A percentile compares a stretch with the other conserved stretches of the same genome.
These are phyloP conservation scores for Ampelocalamus luodianensis DNA, from an alignment of 176 grass and related monocot genomes.

Conservation along the genomic window DNA sequence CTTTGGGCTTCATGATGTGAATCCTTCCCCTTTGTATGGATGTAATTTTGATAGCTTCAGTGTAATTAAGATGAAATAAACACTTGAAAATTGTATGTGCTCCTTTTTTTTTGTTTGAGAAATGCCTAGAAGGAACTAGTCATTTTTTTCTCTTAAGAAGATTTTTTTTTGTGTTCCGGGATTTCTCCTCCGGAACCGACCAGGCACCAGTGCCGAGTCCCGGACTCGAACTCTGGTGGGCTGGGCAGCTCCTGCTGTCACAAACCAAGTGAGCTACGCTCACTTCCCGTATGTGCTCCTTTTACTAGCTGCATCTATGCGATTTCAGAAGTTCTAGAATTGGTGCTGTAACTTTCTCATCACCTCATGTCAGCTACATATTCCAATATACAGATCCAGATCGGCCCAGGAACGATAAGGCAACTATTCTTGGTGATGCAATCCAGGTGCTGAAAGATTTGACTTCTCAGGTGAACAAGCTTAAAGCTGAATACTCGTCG, in stretches of 20 bases:
- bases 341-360: conserved; percentile 10
- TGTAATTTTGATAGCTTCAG: conserved; percentile 8
- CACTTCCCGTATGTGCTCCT: not conserved
- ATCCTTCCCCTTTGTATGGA: not conserved
- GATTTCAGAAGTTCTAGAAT: not conserved
- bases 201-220: too few species aligned
- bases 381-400: conserved; percentile 73
- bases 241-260: too few species aligned
- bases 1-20: not conserved
- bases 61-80: conserved; percentile 10
- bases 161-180: too few species aligned
- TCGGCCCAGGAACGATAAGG: conserved; percentile 84
- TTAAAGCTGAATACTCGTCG: conserved; percentile 81
- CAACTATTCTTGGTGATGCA: conserved; percentile 76
- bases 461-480: conserved; percentile 69
- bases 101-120: too few species aligned
- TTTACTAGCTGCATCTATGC: conserved; percentile 14
- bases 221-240: too few species aligned
- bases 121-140: too few species aligned
- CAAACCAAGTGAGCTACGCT: too few species aligned
- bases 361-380: conserved; percentile 29
- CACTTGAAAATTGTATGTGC: not conserved
- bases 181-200: too few species aligned
- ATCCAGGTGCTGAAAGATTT: conserved; percentile 88
- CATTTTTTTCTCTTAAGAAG: too few species aligned